Evolutionary conservation across 2,329 filamentous ascomycete species (phyloP).

Genomic region (Ramichloridium luteum): DNA sequence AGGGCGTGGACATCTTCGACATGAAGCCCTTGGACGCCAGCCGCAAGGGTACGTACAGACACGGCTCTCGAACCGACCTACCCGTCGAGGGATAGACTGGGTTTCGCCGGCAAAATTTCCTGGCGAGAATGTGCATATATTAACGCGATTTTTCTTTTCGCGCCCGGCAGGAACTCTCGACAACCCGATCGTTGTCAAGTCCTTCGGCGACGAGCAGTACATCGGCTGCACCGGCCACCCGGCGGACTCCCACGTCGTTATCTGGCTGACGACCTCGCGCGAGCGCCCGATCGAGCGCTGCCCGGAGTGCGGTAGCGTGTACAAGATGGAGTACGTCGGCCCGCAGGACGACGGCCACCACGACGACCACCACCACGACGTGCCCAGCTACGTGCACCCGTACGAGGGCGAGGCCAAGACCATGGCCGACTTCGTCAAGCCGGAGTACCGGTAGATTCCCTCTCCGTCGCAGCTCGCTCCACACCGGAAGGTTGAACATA

Average conservation of each 20-base stretch:
- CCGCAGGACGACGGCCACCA: slow-evolving; percentile 61
- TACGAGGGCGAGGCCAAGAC: slow-evolving; percentile 77
- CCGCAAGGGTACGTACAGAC: slow-evolving; percentile 54
- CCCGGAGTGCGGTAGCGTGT: slow-evolving; percentile 88
- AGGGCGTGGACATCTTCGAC: slow-evolving; percentile 95
- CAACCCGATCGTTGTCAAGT: slow-evolving; percentile 80
- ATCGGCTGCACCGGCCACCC: slow-evolving; percentile 90
- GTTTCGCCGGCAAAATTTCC: too few relatives aligned
- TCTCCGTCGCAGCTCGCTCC: too few relatives aligned
- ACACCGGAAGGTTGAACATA: too few relatives aligned
- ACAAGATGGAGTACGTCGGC: slow-evolving; percentile 96
- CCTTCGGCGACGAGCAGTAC: slow-evolving; percentile 92
- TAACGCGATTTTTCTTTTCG: too few relatives aligned
- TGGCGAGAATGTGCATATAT: too few relatives aligned
- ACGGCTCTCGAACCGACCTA: too few relatives aligned
- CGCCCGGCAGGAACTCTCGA: slow-evolving; percentile 76
- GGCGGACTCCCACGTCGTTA: slow-evolving; percentile 78
- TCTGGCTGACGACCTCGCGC: slow-evolving; percentile 82
- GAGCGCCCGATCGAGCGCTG: slow-evolving; percentile 89
- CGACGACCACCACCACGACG: slow-evolving; percentile 27
- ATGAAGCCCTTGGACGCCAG: slow-evolving; percentile 92
- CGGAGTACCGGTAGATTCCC: slow-evolving; percentile 66
- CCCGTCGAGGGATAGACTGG: too few relatives aligned
- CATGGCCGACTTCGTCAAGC: slow-evolving; percentile 90
- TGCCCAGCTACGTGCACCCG: slow-evolving; percentile 39